These are phyloP conservation scores for Albugo candida DNA, from an alignment of 352 stramenopile species.

Conservation along the genomic window DNA sequence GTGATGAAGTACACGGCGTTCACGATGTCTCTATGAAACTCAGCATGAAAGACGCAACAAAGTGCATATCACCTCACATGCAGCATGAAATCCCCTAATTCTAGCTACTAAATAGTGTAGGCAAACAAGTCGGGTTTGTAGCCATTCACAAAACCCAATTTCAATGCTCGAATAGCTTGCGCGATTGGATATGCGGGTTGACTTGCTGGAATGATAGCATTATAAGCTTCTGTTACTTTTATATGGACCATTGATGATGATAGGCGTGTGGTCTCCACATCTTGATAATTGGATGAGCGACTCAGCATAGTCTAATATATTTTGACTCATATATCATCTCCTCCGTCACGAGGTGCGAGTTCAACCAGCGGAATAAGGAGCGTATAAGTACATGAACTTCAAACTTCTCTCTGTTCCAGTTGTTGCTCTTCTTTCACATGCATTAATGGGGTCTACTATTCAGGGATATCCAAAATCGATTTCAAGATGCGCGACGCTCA, in stretches of 20 bases:
- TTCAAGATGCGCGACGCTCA: constrained; percentile 32
- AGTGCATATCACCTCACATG: constrained; percentile 18
- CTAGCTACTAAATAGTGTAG: constrained; percentile 50
- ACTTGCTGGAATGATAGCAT: constrained; percentile 58
- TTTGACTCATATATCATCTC: too few species aligned
- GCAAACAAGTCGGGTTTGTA: constrained; percentile 63
- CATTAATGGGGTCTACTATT: too few species aligned
- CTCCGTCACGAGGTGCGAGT: too few species aligned
- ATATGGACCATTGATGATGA: constrained; percentile 4
- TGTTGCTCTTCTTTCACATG: too few species aligned
- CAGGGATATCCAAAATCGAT: too few species aligned
- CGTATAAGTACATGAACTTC: too few species aligned
- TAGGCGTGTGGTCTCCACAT: too few species aligned
- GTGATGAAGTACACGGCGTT: constrained; percentile 37
- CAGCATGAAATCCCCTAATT: constrained; percentile 19
- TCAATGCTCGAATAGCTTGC: constrained; percentile 42
- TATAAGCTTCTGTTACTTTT: constrained; percentile 53
- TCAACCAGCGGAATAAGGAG: too few species aligned
- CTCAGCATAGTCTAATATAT: too few species aligned
- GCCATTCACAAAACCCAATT: constrained; percentile 20
- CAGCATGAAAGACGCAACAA: background rate
- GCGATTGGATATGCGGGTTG: constrained; percentile 32
- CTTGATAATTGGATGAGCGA: too few species aligned
- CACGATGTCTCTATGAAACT: constrained; percentile 24
- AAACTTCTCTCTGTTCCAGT: too few species aligned